phyloP scores from a whole-genome alignment of 176 grass and related monocot genomes.

The Calamus simplicifolius region DNA sequence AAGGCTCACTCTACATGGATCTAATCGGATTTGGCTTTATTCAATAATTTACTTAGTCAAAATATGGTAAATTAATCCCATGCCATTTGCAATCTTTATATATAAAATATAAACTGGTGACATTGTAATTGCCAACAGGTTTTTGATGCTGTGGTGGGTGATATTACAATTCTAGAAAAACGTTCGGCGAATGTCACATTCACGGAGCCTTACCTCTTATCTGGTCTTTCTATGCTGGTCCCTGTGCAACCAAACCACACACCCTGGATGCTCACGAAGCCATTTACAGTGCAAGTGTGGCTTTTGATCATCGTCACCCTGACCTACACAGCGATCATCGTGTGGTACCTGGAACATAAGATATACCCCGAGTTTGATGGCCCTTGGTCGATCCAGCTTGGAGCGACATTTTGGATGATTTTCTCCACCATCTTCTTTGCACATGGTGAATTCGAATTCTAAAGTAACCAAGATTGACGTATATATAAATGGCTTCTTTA shows the following conservation, averaged over 20 bases:
- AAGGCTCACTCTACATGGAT: too few relatives aligned
- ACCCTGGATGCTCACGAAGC: slow-evolving; percentile 6
- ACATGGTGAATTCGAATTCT: slow-evolving; percentile 2
- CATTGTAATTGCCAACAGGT: neutral
- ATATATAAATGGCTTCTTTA: too few relatives aligned
- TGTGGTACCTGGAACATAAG: slow-evolving; percentile 19
- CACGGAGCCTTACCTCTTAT: slow-evolving; percentile 21
- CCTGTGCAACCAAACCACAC: neutral
- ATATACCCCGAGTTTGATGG: slow-evolving; percentile 8
- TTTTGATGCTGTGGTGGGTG: slow-evolving; percentile 25
- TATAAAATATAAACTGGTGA: too few relatives aligned
- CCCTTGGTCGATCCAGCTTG: slow-evolving; percentile 5
- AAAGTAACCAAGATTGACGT: too few relatives aligned
- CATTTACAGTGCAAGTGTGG: slow-evolving; percentile 18
- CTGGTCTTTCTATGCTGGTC: slow-evolving; percentile 24
- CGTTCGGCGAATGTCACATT: slow-evolving; percentile 8
- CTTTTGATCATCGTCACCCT: slow-evolving; percentile 4
- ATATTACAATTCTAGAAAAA: slow-evolving; percentile 23
- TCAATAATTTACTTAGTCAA: too few relatives aligned
- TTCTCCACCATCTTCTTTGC: slow-evolving; percentile 21
- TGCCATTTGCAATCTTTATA: too few relatives aligned
- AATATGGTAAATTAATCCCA: too few relatives aligned
- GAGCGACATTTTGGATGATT: slow-evolving; percentile 21
- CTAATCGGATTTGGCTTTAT: too few relatives aligned
- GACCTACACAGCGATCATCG: neutral